A percentile compares a stretch with the other conserved stretches of the same genome.
Conservation (phyloP, 441 rosid species). For the Gossypium aridum region DNA sequence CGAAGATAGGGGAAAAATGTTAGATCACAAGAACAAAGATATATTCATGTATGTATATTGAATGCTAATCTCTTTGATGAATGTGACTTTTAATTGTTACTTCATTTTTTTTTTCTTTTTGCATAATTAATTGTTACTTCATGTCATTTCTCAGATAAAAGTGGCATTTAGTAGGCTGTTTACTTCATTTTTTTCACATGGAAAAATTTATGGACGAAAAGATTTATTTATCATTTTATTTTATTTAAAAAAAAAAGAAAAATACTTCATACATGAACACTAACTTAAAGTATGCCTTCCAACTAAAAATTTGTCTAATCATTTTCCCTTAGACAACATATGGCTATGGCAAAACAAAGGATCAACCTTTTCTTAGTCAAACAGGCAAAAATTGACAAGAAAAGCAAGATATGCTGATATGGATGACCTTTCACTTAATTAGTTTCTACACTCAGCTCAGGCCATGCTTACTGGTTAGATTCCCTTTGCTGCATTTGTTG, state of each 20-base stretch:
- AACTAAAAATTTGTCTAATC: no score
- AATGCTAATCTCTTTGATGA: conserved; percentile 13
- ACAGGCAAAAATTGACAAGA: not conserved
- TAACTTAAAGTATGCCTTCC: not conserved
- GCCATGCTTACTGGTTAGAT: not conserved
- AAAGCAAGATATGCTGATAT: not conserved
- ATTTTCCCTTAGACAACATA: not conserved
- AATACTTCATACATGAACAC: not conserved
- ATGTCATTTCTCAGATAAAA: conserved; percentile 5
- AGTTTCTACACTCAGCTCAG: not conserved
- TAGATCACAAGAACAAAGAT: not conserved
- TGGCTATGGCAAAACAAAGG: not conserved
- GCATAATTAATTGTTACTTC: no score
- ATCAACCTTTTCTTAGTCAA: not conserved
- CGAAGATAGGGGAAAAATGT: conserved; percentile 9
- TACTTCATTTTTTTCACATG: no score
- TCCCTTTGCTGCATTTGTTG: not conserved
- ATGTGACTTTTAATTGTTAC: conserved; percentile 5
- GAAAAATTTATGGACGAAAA: no score
- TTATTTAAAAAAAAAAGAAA: not conserved
- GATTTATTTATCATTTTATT: no score
- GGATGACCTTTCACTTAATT: not conserved
- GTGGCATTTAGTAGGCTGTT: no score
- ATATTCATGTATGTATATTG: conserved; percentile 10
- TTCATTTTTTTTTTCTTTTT: not conserved